Base-by-base conservation (phyloP, 768 basidiomycete genomes). In the Naganishia vaughanmartiniae region DNA sequence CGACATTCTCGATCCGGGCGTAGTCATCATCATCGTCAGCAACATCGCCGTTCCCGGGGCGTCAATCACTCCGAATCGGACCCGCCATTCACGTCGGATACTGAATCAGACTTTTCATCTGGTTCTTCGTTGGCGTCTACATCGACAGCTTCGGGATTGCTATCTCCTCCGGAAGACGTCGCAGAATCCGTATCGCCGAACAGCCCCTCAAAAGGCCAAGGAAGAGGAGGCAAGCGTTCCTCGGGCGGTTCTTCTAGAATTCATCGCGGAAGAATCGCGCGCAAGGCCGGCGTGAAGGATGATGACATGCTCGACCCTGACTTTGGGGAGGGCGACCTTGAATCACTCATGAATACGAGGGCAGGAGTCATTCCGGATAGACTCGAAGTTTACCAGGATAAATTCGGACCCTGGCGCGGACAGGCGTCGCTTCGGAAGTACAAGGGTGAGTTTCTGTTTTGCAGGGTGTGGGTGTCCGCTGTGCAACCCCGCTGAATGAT, bases 361-460 rank as follows among this genome's bases (percentile, higher is more conserved):
- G 67, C 48, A 4, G 31, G 53, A n/a, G 67, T 31, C 24, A 58
- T 72, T 12, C 71, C 71, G 39, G n/a, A 36, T 31, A 58, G 67
- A 33, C 54, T 72, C 28, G 71, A 69, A 63, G 63, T 72, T 4
- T 69, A 36, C 48, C 33, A 63, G 39, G 71, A 66, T 36, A 54
- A 28, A 53, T 54, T 72, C 39, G 71, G 71, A 12, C 54, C 57
- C 51, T 72, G 71, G 45, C 56, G 46, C 6, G 60, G 56, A 11
- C 39, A 54, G 51, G 55, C 30, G 24, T 26, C 26, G 0, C 51
- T 78, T 54, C 55, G 75, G 15, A 78, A 76, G 69, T 81, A 79
- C 63, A 79, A 78, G 70, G 79, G 79, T 79, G 56, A 34, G 78
- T 51, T 4, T 19, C n/a, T 26, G 14, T 21, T 54, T 54, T 28